Evolutionary conservation across 352 stramenopile species (phyloP).

Genomic region (Plasmopara viticola): DNA sequence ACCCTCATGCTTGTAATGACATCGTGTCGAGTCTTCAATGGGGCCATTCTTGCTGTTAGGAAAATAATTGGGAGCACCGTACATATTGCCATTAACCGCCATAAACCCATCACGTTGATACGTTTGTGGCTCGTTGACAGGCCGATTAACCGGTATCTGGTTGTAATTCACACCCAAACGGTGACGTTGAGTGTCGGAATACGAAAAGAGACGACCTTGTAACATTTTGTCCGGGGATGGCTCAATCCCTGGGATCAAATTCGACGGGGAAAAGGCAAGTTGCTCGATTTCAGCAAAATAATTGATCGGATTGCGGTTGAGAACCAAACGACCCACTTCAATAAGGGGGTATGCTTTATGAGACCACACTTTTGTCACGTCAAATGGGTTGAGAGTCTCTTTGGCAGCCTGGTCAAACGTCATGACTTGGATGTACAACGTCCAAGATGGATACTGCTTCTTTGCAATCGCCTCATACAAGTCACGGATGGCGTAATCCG

Average conservation of each 20-base stretch:
- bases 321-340: slow-evolving; percentile 81
- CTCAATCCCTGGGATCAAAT: slow-evolving; percentile 90
- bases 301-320: slow-evolving; percentile 90
- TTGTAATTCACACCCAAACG: slow-evolving; percentile 88
- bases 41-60: slow-evolving; percentile 51
- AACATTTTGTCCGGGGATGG: slow-evolving; percentile 86
- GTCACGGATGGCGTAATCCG: slow-evolving; percentile 87
- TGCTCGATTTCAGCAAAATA: slow-evolving; percentile 94
- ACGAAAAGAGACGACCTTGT: slow-evolving; percentile 85
- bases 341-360: slow-evolving; percentile 81
- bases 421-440: slow-evolving; percentile 90
- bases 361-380: slow-evolving; percentile 92
- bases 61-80: slow-evolving; percentile 77
- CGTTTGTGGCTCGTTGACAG: slow-evolving; percentile 57
- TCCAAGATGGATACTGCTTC: slow-evolving; percentile 83
- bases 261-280: slow-evolving; percentile 85
- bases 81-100: slow-evolving; percentile 71
- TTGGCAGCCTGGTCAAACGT: slow-evolving; percentile 57
- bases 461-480: slow-evolving; percentile 87
- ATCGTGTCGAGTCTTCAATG: slow-evolving; percentile 3
- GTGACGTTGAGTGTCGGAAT: slow-evolving; percentile 84
- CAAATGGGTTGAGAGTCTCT: slow-evolving; percentile 83
- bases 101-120: slow-evolving; percentile 86
- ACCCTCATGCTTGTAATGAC: slow-evolving; percentile 29
- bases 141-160: slow-evolving; percentile 84